These are phyloP conservation scores for Ascochyta pisi DNA, from an alignment of 2,329 filamentous ascomycete genomes.

Conservation along the genomic window DNA sequence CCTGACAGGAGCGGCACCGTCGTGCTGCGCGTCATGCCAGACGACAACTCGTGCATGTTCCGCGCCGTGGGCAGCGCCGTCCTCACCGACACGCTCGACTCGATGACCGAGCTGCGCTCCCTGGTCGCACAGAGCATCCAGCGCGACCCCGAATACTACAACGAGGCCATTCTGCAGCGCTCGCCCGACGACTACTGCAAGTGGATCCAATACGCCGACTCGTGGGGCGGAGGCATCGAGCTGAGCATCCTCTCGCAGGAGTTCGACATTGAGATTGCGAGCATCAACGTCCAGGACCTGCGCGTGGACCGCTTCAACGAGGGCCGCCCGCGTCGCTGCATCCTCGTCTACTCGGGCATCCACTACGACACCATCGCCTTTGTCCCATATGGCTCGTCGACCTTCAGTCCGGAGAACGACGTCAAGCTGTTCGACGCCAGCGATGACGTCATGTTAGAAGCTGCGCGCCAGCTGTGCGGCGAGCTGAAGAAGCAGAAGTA, in stretches of 20 bases:
- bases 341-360: slow-evolving; percentile 89
- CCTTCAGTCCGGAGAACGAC: slow-evolving; percentile 76
- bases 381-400: slow-evolving; percentile 62
- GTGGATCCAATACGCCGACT: slow-evolving; percentile 79
- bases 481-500: slow-evolving; percentile 77
- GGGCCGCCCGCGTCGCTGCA: slow-evolving; percentile 67
- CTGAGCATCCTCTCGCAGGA: slow-evolving; percentile 83
- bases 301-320: slow-evolving; percentile 81
- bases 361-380: slow-evolving; percentile 92
- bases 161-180: slow-evolving; percentile 76
- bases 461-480: slow-evolving; percentile 62
- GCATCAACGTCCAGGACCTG: slow-evolving; percentile 77
- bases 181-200: slow-evolving; percentile 75
- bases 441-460: slow-evolving; percentile 63
- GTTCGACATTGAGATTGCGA: slow-evolving; percentile 85
- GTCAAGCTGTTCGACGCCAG: slow-evolving; percentile 73
- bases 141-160: slow-evolving; percentile 73
- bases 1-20: slow-evolving; percentile 63
- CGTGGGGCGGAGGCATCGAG: slow-evolving; percentile 93
- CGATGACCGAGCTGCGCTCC: slow-evolving; percentile 75
- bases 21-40: slow-evolving; percentile 91
- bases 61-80: slow-evolving; percentile 84
- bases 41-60: slow-evolving; percentile 95
- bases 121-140: slow-evolving; percentile 83
- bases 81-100: slow-evolving; percentile 67